These are phyloP conservation scores for Tuber borchii DNA, from an alignment of 495 filamentous ascomycete genomes.

Conservation along the genomic window DNA sequence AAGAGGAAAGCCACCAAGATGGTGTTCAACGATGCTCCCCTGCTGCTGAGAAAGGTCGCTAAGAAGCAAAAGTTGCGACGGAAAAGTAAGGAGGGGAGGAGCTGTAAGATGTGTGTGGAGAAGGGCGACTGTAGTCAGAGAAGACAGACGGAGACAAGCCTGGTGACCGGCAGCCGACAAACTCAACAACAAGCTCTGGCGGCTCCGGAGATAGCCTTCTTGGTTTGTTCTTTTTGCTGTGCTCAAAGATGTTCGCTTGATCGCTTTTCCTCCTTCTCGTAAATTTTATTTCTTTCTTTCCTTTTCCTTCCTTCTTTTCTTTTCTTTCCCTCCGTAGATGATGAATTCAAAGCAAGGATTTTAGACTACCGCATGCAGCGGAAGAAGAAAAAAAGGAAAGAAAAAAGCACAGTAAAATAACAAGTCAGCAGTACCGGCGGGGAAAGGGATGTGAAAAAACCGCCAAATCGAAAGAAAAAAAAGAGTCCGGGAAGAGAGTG, in stretches of 20 bases:
- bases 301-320: not conserved
- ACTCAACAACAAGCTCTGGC: slow-evolving; percentile 7
- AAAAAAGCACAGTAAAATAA: not conserved
- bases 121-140: slow-evolving; percentile 20
- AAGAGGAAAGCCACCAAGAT: slow-evolving; percentile 4
- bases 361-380: slow-evolving; percentile 1
- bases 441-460: not conserved
- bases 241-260: not conserved
- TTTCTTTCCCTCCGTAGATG: not conserved
- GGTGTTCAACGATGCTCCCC: not conserved
- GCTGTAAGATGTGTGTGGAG: slow-evolving; percentile 29
- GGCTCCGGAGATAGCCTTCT: slow-evolving; percentile 18
- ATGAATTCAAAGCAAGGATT: not conserved
- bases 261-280: slow-evolving; percentile 14
- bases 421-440: not conserved
- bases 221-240: slow-evolving; percentile 15
- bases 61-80: not conserved
- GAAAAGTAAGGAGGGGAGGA: slow-evolving; percentile 38
- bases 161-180: slow-evolving; percentile 18
- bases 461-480: not conserved
- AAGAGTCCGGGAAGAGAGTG: not conserved
- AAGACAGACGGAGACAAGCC: slow-evolving; percentile 19
- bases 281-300: not conserved
- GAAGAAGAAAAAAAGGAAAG: slow-evolving; percentile 10
- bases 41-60: not conserved